Evolutionary conservation across 1,284 basidiomycete species (phyloP).

Genomic region (Cryptococcus deneoformans): DNA sequence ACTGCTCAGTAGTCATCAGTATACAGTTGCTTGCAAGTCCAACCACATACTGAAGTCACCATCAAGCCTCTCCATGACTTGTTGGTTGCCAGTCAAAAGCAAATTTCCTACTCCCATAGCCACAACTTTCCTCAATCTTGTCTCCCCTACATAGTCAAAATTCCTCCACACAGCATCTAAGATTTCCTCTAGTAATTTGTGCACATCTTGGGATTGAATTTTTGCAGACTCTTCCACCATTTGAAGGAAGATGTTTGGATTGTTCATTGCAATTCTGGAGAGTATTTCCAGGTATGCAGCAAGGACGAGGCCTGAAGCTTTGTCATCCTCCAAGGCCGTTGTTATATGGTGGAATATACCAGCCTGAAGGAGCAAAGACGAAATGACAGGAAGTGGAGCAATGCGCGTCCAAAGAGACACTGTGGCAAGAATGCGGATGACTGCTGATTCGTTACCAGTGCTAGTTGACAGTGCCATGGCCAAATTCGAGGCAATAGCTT

Average conservation of each 20-base stretch:
- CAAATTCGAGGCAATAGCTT: conserved; percentile 29
- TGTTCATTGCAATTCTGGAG: conserved; percentile 40
- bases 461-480: conserved; percentile 29
- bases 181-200: conserved; percentile 41
- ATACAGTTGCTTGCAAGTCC: not conserved
- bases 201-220: conserved; percentile 20
- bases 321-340: conserved; percentile 46
- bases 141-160: conserved; percentile 49
- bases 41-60: conserved; percentile 44
- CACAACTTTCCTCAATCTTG: conserved; percentile 44
- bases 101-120: conserved; percentile 47
- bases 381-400: conserved; percentile 31
- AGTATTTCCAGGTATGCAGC: conserved; percentile 44
- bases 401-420: conserved; percentile 33
- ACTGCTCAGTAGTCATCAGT: conserved; percentile 57
- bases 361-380: conserved; percentile 33
- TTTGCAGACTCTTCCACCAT: conserved; percentile 38
- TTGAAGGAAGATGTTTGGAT: conserved; percentile 41
- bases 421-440: conserved; percentile 31
- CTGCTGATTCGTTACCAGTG: conserved; percentile 25
- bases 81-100: conserved; percentile 62
- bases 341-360: conserved; percentile 45
- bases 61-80: conserved; percentile 59
- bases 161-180: conserved; percentile 50
- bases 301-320: conserved; percentile 43